These are phyloP conservation scores for Mucor indicus DNA, from an alignment of 371 early-diverging fungal species.

Conservation along the genomic window DNA sequence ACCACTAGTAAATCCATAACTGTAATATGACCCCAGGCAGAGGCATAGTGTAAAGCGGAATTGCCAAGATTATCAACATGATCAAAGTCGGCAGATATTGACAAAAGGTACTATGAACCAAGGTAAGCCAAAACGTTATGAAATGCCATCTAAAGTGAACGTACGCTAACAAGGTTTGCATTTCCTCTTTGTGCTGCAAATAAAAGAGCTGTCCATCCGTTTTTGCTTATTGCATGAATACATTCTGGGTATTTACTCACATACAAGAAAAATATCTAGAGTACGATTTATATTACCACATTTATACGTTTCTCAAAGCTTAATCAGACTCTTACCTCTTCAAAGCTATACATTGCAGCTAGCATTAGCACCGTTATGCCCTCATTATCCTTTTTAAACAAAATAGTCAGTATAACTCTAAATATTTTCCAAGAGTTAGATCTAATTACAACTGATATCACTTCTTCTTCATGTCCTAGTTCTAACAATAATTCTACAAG, in stretches of 20 bases:
- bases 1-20: constrained; percentile 48
- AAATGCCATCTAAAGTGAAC: background rate
- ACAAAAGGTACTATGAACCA: constrained; percentile 34
- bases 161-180: constrained; percentile 45
- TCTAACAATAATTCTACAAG: constrained; percentile 40
- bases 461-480: constrained; percentile 49
- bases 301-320: background rate
- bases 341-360: constrained; percentile 45
- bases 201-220: constrained; percentile 44
- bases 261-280: constrained; percentile 46
- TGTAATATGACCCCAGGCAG: constrained; percentile 48
- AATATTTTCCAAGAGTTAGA: background rate
- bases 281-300: background rate
- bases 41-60: constrained; percentile 50
- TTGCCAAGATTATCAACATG: constrained; percentile 53
- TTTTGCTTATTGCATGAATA: constrained; percentile 48
- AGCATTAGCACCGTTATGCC: constrained; percentile 51
- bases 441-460: constrained; percentile 45
- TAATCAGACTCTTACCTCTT: constrained; percentile 30
- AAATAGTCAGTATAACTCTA: background rate
- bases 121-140: background rate
- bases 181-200: constrained; percentile 51
- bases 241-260: constrained; percentile 46
- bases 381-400: constrained; percentile 31
- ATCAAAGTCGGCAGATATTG: constrained; percentile 50